Evolutionary conservation across 2,329 filamentous ascomycete species (phyloP).

Genomic region (Bipolaris cookei): DNA sequence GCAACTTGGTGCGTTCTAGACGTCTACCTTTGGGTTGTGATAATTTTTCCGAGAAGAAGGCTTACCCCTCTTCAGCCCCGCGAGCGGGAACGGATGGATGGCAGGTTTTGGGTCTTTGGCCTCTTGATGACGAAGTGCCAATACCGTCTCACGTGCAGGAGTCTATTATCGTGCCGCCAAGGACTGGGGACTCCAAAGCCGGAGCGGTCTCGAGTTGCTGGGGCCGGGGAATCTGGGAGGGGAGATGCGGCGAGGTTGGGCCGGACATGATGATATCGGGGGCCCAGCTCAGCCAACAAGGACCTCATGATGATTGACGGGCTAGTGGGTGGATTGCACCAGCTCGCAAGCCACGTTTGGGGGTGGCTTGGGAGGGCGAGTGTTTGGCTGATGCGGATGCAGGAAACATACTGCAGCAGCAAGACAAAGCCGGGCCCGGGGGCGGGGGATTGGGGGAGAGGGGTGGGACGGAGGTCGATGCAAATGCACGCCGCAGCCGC

Average conservation of each 20-base stretch:
- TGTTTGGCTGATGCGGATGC: neutral
- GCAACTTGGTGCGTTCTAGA: slow-evolving; percentile 1
- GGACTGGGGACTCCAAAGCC: neutral
- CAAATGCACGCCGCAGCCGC: slow-evolving; percentile 12
- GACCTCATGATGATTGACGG: slow-evolving; percentile 6
- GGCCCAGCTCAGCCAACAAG: slow-evolving; percentile 5
- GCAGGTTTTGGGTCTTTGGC: slow-evolving; percentile 8
- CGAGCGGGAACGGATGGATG: slow-evolving; percentile 8
- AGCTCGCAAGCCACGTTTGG: neutral
- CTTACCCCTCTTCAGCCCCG: slow-evolving; percentile 20
- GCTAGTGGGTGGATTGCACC: neutral
- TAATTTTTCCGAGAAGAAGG: neutral
- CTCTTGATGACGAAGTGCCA: slow-evolving; percentile 11
- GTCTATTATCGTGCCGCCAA: slow-evolving; percentile 7
- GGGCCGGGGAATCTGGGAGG: slow-evolving; percentile 1
- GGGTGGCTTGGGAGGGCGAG: slow-evolving; percentile 6
- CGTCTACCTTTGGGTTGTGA: neutral
- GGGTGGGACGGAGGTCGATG: neutral
- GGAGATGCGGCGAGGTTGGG: slow-evolving; percentile 9
- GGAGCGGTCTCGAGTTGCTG: slow-evolving; percentile 1
- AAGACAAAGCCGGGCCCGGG: neutral
- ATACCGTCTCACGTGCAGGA: slow-evolving; percentile 9
- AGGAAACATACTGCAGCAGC: neutral
- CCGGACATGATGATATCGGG: slow-evolving; percentile 4
- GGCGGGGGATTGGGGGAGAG: neutral